phyloP scores from a whole-genome alignment of 139 green algal genomes.

The Parachlorella kessleri region DNA sequence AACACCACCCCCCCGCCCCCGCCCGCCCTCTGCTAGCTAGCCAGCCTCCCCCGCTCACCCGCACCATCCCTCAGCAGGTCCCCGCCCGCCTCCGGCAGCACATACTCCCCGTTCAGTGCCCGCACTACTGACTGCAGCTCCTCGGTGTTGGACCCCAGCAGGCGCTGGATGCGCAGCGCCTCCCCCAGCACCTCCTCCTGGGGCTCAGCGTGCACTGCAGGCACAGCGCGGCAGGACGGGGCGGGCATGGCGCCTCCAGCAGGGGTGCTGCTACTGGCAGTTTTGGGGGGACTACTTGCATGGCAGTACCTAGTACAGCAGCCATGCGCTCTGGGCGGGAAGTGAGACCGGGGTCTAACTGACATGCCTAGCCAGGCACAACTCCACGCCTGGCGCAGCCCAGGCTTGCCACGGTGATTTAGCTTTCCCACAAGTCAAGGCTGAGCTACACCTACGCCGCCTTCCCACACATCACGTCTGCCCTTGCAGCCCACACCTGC shows the following conservation, averaged over 20 bases:
- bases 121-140: constrained; percentile 75
- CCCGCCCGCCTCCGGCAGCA: constrained; percentile 87
- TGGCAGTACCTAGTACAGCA: too few relatives aligned
- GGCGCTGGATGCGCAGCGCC: constrained; percentile 76
- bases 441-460: background rate
- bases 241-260: too few relatives aligned
- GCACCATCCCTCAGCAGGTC: constrained; percentile 95
- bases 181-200: constrained; percentile 59
- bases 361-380: too few relatives aligned
- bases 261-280: too few relatives aligned
- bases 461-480: background rate
- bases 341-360: too few relatives aligned
- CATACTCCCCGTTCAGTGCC: constrained; percentile 87
- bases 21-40: background rate
- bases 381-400: too few relatives aligned
- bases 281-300: too few relatives aligned
- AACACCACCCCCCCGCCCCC: too few relatives aligned
- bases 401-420: too few relatives aligned
- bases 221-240: too few relatives aligned
- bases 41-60: constrained; percentile 4
- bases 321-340: too few relatives aligned
- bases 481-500: too few relatives aligned
- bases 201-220: background rate
- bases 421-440: constrained; percentile 12
- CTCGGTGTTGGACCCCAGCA: constrained; percentile 85